A percentile compares a stretch with the other conserved stretches of the same genome.
phyloP scores from a whole-genome alignment of 2,329 filamentous ascomycete species.

The Akanthomyces uredinophilus region DNA sequence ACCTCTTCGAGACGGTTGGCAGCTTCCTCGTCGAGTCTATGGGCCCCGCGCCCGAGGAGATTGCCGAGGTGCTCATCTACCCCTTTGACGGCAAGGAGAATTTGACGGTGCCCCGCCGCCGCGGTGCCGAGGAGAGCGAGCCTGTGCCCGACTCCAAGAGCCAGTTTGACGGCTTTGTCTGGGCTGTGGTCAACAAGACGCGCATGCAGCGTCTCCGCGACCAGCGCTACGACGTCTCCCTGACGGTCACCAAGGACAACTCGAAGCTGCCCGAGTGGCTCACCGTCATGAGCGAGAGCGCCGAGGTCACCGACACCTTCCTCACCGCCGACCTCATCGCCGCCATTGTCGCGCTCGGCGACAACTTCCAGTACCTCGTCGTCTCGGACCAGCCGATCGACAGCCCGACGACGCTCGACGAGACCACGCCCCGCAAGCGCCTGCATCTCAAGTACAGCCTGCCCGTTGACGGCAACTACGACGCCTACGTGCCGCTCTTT shows the following conservation, averaged over 20 bases:
- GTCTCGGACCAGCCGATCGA: slow-evolving; percentile 85
- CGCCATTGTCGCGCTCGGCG: slow-evolving; percentile 72
- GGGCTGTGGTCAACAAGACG: slow-evolving; percentile 92
- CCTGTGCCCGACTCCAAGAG: slow-evolving; percentile 51
- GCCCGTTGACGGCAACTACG: slow-evolving; percentile 58
- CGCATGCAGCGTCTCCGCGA: slow-evolving; percentile 85
- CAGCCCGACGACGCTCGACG: slow-evolving; percentile 78
- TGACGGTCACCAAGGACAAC: slow-evolving; percentile 91
- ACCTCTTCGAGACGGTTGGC: slow-evolving; percentile 57
- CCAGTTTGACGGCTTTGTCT: slow-evolving; percentile 86
- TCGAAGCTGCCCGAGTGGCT: slow-evolving; percentile 83
- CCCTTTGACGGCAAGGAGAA: slow-evolving; percentile 90
- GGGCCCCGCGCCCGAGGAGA: slow-evolving; percentile 60
- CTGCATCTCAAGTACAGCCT: slow-evolving; percentile 73
- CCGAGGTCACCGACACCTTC: slow-evolving; percentile 83
- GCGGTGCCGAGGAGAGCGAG: slow-evolving; percentile 51
- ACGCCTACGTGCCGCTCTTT: slow-evolving; percentile 67
- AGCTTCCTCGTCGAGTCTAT: slow-evolving; percentile 79
- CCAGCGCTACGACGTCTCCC: slow-evolving; percentile 88
- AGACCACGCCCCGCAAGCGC: slow-evolving; percentile 80
- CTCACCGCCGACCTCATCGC: slow-evolving; percentile 83
- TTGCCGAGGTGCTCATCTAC: slow-evolving; percentile 72
- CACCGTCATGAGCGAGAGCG: slow-evolving; percentile 94
- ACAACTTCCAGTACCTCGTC: slow-evolving; percentile 77
- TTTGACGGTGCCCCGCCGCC: slow-evolving; percentile 63